These are phyloP conservation scores for Lactifluus rugatus DNA, from an alignment of 768 basidiomycete species.

Conservation along the genomic window DNA sequence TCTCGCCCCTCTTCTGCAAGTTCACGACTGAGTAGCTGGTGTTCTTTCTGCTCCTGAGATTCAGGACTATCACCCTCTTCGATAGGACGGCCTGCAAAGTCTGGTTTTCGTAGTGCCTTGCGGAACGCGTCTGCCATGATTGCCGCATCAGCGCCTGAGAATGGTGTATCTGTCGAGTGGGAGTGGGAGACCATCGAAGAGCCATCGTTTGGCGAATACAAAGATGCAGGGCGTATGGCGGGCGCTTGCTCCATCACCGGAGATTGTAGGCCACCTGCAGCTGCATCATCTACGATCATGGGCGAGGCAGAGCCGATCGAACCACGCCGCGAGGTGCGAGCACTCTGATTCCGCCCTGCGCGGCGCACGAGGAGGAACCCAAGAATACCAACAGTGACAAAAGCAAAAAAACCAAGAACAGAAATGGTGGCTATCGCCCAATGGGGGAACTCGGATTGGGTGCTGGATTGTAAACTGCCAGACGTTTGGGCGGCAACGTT, in stretches of 20 bases:
- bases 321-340: conserved; percentile 46
- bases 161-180: conserved; percentile 54
- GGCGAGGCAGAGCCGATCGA: conserved; percentile 75
- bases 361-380: conserved; percentile 66
- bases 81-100: conserved; percentile 60
- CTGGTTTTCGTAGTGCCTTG: conserved; percentile 79
- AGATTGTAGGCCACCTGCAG: conserved; percentile 38
- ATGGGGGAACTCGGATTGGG: conserved; percentile 51
- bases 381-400: conserved; percentile 57
- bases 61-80: conserved; percentile 67
- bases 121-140: conserved; percentile 92
- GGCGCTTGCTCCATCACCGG: conserved; percentile 34
- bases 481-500: conserved; percentile 10
- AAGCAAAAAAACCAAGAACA: conserved; percentile 76
- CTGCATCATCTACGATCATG: conserved; percentile 67
- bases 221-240: conserved; percentile 27
- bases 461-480: conserved; percentile 36
- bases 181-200: conserved; percentile 61
- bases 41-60: conserved; percentile 29
- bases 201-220: conserved; percentile 41
- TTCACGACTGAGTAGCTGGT: conserved; percentile 53
- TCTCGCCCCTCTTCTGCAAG: conserved; percentile 86
- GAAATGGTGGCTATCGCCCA: conserved; percentile 92
- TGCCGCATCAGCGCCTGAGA: conserved; percentile 79
- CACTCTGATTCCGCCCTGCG: conserved; percentile 39